Conservation (phyloP, 2,329 filamentous ascomycete species). For the Ilyonectria sp. region DNA sequence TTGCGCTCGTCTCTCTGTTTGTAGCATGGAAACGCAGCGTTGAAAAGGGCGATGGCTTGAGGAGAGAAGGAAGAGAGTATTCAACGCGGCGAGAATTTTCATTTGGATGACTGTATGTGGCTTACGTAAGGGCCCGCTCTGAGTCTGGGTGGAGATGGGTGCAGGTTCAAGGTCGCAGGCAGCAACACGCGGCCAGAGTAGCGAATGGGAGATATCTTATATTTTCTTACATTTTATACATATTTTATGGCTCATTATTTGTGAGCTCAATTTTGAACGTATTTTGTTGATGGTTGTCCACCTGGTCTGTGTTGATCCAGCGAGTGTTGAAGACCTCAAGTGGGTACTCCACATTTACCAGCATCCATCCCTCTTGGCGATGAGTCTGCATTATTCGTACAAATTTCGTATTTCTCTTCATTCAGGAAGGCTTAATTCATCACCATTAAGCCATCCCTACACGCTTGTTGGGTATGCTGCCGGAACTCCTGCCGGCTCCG, state of each 20-base stretch:
- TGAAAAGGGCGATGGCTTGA: slow-evolving; percentile 84
- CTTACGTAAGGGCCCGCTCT: slow-evolving; percentile 35
- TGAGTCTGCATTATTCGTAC: neutral
- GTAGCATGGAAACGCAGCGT: slow-evolving; percentile 97
- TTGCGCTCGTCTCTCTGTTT: slow-evolving; percentile 69
- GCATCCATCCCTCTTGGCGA: neutral
- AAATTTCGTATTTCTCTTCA: neutral
- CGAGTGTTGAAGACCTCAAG: neutral
- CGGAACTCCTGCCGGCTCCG: slow-evolving; percentile 33
- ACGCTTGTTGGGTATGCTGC: slow-evolving; percentile 21
- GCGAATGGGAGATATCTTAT: neutral
- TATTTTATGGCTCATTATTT: neutral
- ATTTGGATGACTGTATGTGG: slow-evolving; percentile 23
- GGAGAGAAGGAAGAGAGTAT: slow-evolving; percentile 52
- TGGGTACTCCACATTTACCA: neutral
- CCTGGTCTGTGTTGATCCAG: neutral
- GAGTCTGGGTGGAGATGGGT: slow-evolving; percentile 32
- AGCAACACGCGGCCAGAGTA: neutral
- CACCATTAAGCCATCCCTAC: neutral
- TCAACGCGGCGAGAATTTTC: slow-evolving; percentile 34
- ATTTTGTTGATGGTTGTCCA: neutral
- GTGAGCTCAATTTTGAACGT: neutral
- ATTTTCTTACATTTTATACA: neutral
- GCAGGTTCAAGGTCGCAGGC: neutral
- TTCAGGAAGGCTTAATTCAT: neutral